Evolutionary conservation across 169 alveolate species (phyloP).

Genomic region (Plasmodium chabaudi): DNA sequence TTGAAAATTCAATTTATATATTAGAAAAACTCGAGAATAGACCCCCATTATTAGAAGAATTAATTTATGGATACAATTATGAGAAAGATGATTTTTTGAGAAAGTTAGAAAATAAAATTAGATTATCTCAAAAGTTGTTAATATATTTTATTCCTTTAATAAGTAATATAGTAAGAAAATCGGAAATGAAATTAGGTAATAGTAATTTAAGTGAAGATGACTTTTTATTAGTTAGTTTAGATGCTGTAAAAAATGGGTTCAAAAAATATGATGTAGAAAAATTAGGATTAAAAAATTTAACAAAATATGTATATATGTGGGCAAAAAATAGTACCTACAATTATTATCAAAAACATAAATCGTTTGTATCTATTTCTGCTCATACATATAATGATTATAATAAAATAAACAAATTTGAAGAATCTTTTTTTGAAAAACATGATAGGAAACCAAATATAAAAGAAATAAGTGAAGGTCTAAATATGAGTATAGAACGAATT

Average conservation of each 20-base stretch:
- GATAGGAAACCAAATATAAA: slow-evolving; percentile 58
- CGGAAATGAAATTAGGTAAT: slow-evolving; percentile 46
- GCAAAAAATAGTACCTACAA: slow-evolving; percentile 74
- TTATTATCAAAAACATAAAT: slow-evolving; percentile 71
- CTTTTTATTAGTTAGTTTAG: slow-evolving; percentile 64
- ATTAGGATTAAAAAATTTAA: slow-evolving; percentile 64
- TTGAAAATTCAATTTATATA: slow-evolving; percentile 72
- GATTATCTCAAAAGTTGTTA: slow-evolving; percentile 41
- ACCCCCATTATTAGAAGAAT: slow-evolving; percentile 72
- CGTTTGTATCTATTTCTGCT: slow-evolving; percentile 65
- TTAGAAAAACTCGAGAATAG: slow-evolving; percentile 63
- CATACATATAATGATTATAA: slow-evolving; percentile 66
- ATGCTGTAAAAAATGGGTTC: slow-evolving; percentile 75
- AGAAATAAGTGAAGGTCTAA: slow-evolving; percentile 59
- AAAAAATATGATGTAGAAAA: slow-evolving; percentile 73
- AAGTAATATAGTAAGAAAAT: slow-evolving; percentile 33
- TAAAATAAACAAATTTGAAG: slow-evolving; percentile 66
- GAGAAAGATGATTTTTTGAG: slow-evolving; percentile 32
- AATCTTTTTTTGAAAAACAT: slow-evolving; percentile 47
- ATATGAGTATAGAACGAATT: slow-evolving; percentile 32
- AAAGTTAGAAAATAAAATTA: slow-evolving; percentile 48
- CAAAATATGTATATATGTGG: slow-evolving; percentile 74
- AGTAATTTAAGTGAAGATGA: slow-evolving; percentile 76
- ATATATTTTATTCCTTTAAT: slow-evolving; percentile 69
- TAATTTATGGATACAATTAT: slow-evolving; percentile 49